Percentiles rank a stretch among this genome's conserved stretches.
phyloP scores from a whole-genome alignment of 495 filamentous ascomycete genomes.

The Penicillium mononematosum region DNA sequence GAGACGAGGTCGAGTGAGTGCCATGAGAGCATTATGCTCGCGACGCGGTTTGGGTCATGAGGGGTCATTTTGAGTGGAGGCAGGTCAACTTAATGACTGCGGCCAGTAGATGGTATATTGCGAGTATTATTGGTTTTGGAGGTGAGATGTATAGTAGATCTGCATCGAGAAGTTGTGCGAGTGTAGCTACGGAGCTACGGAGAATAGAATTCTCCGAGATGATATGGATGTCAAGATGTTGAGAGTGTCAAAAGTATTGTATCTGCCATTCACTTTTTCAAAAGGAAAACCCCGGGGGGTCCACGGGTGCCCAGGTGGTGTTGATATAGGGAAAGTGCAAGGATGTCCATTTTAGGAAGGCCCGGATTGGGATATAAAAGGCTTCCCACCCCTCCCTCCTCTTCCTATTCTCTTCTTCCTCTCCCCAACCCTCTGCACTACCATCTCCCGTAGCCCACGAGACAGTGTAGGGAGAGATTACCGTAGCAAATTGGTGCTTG shows the following conservation, averaged over 20 bases:
- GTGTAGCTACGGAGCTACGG: background rate
- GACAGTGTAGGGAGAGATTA: background rate
- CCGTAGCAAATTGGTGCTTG: too few species aligned
- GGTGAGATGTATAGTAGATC: conserved; percentile 24
- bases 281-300: too few species aligned
- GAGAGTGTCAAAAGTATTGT: too few species aligned
- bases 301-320: too few species aligned
- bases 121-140: background rate
- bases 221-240: too few species aligned
- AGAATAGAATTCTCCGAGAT: background rate
- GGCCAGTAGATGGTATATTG: background rate
- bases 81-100: background rate
- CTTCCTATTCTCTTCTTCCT: background rate
- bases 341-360: background rate
- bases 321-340: too few species aligned
- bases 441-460: background rate
- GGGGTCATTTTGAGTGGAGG: conserved; percentile 19
- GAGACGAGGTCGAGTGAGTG: conserved; percentile 36
- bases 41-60: conserved; percentile 28
- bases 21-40: conserved; percentile 37
- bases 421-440: background rate
- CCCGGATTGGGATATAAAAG: background rate
- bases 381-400: background rate
- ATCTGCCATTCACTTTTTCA: too few species aligned
- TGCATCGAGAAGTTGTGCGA: too few species aligned